Evolutionary conservation across 2,329 filamentous ascomycete species (phyloP).

Genomic region (Dendryphion nanum): DNA sequence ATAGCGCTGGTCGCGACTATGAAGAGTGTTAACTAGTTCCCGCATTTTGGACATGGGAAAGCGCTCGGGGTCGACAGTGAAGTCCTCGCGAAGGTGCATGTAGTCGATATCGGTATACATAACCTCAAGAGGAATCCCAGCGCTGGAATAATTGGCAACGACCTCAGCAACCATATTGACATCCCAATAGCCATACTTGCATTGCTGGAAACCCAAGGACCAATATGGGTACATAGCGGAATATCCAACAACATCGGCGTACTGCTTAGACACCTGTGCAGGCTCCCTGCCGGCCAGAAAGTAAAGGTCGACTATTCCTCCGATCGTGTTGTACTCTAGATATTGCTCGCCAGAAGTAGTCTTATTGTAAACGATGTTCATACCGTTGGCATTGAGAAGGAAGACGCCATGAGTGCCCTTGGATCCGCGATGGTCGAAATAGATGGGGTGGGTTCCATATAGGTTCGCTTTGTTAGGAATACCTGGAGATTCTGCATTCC

Average conservation of each 20-base stretch:
- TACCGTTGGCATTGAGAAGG: conserved; percentile 36
- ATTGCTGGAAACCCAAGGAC: conserved; percentile 54
- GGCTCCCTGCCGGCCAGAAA: conserved; percentile 51
- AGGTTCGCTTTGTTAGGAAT: conserved; percentile 63
- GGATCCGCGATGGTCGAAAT: conserved; percentile 64
- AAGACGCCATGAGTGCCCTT: conserved; percentile 29
- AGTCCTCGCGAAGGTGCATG: conserved; percentile 60
- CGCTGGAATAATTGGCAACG: conserved; percentile 64
- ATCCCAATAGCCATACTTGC: conserved; percentile 55
- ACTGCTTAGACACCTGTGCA: conserved; percentile 49
- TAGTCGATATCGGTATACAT: conserved; percentile 76
- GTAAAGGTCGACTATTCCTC: conserved; percentile 69
- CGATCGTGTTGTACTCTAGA: conserved; percentile 76
- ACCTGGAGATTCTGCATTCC: conserved; percentile 65
- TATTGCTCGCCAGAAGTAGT: conserved; percentile 60
- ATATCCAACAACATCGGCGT: conserved; percentile 50
- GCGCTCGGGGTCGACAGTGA: conserved; percentile 63
- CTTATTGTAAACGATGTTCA: conserved; percentile 71
- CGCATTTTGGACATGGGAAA: conserved; percentile 63
- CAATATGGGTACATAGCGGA: conserved; percentile 54
- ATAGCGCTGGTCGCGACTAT: conserved; percentile 66
- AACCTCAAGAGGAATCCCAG: conserved; percentile 66
- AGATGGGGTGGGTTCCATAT: conserved; percentile 70
- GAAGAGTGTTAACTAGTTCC: conserved; percentile 65
- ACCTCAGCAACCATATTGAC: conserved; percentile 66